These are phyloP conservation scores for Bryum argenteum DNA, from an alignment of 225 moss, liverwort and hornwort genomes.

Conservation along the genomic window DNA sequence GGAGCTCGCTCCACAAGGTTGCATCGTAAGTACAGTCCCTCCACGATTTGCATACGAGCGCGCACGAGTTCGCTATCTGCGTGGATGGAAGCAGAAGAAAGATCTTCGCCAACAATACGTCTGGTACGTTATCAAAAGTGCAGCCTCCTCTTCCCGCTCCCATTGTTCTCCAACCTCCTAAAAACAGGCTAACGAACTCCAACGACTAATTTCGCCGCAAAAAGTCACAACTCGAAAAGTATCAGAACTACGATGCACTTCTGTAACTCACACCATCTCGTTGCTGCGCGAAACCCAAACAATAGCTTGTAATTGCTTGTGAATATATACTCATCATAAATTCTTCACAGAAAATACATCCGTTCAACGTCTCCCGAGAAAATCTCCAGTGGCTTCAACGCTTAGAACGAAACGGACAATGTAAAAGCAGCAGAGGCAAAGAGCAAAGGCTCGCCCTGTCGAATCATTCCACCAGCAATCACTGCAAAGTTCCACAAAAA, in stretches of 20 bases:
- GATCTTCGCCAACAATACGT: slow-evolving; percentile 56
- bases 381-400: neutral
- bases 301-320: neutral
- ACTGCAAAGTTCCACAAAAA: neutral
- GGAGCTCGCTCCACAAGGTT: slow-evolving; percentile 63
- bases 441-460: neutral
- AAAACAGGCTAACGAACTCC: neutral
- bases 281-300: neutral
- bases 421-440: too few species aligned
- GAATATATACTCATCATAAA: neutral
- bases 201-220: neutral
- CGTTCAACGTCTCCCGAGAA: slow-evolving; percentile 5
- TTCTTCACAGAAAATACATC: neutral
- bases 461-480: neutral
- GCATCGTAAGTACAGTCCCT: slow-evolving; percentile 44
- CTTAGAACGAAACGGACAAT: neutral
- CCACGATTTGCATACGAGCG: slow-evolving; percentile 75
- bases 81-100: slow-evolving; percentile 58
- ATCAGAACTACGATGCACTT: neutral
- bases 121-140: slow-evolving; percentile 51
- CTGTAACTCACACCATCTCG: slow-evolving; percentile 10
- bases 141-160: slow-evolving; percentile 27
- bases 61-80: slow-evolving; percentile 67
- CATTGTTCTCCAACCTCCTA: slow-evolving; percentile 11
- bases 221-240: neutral